Percentiles rank a stretch among this genome's conserved stretches.
These are phyloP conservation scores for Rhododendron kiyosumense DNA, from an alignment of 148 eudicot genomes.

Conservation along the genomic window DNA sequence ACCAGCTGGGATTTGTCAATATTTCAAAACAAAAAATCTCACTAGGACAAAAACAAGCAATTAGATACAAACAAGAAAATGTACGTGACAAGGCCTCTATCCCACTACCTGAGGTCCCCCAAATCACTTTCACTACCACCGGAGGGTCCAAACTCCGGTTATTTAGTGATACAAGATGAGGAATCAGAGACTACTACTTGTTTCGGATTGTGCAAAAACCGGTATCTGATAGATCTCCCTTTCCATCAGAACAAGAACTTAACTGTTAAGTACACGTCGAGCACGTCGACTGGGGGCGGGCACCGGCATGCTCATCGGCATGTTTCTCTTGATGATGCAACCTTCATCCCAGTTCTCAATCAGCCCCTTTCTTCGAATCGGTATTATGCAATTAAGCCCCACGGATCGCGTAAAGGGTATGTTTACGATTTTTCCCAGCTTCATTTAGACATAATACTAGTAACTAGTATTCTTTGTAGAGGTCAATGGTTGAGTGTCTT, in stretches of 20 bases:
- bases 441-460: not conserved
- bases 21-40: too few relatives aligned
- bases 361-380: conserved; percentile 39
- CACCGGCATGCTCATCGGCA: too few relatives aligned
- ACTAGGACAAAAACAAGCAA: too few relatives aligned
- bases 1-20: too few relatives aligned
- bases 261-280: conserved; percentile 11
- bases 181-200: conserved; percentile 29
- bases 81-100: conserved; percentile 59
- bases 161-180: conserved; percentile 51
- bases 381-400: conserved; percentile 33
- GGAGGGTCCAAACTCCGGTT: conserved; percentile 62
- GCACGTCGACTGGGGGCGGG: not conserved
- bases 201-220: conserved; percentile 33
- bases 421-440: not conserved
- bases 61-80: conserved; percentile 16
- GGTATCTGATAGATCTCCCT: not conserved
- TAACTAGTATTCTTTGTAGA: not conserved
- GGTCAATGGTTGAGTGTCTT: too few relatives aligned
- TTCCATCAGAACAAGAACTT: conserved; percentile 7
- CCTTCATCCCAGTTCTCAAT: conserved; percentile 46
- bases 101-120: conserved; percentile 32
- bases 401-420: conserved; percentile 43
- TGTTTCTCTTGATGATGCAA: conserved; percentile 10
- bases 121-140: conserved; percentile 23